Conservation (phyloP, 257 asterid genomes). For the Linaria vulgaris region DNA sequence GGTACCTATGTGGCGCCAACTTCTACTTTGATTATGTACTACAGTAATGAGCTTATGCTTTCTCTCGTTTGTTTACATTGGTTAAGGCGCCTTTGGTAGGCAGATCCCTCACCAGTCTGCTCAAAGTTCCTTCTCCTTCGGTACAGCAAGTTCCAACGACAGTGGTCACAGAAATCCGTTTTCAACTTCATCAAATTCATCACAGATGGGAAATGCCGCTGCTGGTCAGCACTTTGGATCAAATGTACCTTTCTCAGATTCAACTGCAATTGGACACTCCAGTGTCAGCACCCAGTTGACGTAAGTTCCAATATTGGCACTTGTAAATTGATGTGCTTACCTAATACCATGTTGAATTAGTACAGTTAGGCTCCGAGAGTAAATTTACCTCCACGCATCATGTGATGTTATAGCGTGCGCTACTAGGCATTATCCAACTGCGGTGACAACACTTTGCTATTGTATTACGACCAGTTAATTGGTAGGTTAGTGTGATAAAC, state of each 20-base stretch:
- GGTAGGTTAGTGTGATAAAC: background rate
- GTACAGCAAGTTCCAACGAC: slow-evolving; percentile 38
- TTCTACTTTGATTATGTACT: slow-evolving; percentile 3
- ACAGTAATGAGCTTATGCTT: slow-evolving; percentile 17
- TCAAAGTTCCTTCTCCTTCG: slow-evolving; percentile 45
- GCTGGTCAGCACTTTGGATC: slow-evolving; percentile 22
- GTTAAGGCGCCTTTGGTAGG: slow-evolving; percentile 45
- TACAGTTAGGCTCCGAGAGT: background rate
- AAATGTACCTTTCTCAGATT: slow-evolving; percentile 21
- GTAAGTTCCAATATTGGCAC: slow-evolving; percentile 43
- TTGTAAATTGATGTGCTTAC: background rate
- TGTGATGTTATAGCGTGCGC: background rate
- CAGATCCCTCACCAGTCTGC: slow-evolving; percentile 39
- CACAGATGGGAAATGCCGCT: slow-evolving; percentile 38
- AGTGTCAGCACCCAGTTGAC: slow-evolving; percentile 25
- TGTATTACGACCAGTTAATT: background rate
- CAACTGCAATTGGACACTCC: slow-evolving; percentile 25
- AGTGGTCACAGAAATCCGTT: slow-evolving; percentile 44
- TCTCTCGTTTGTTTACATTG: slow-evolving; percentile 24
- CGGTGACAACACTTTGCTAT: background rate
- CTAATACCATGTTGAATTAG: background rate
- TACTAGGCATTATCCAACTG: background rate
- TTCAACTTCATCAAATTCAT: slow-evolving; percentile 39
- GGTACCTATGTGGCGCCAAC: slow-evolving; percentile 36
- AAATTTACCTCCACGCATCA: background rate